These are phyloP conservation scores for Malus sieversii DNA, from an alignment of 306 rosid genomes.

Conservation along the genomic window DNA sequence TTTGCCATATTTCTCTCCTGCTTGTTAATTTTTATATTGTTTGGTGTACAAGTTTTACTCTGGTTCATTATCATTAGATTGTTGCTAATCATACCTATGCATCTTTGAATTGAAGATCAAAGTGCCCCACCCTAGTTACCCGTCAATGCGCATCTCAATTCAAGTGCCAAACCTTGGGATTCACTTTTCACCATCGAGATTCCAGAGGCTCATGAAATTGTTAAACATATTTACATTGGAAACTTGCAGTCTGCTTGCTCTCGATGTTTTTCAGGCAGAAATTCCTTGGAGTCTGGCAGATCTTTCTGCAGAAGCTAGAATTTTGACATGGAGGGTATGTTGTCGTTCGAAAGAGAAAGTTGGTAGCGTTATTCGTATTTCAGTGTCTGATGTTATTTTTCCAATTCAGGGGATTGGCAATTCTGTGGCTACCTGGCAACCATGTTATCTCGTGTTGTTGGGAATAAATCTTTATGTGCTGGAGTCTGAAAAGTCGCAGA, in stretches of 20 bases:
- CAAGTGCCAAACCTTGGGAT: slow-evolving; percentile 93
- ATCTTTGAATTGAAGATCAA: slow-evolving; percentile 48
- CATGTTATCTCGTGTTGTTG: slow-evolving; percentile 71
- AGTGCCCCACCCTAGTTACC: slow-evolving; percentile 89
- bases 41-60: background rate
- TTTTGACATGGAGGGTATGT: slow-evolving; percentile 83
- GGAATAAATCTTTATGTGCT: slow-evolving; percentile 64
- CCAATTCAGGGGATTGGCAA: slow-evolving; percentile 81
- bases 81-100: slow-evolving; percentile 11
- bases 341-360: background rate
- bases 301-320: slow-evolving; percentile 69
- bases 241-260: slow-evolving; percentile 44
- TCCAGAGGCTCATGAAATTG: slow-evolving; percentile 65
- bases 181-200: slow-evolving; percentile 85
- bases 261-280: slow-evolving; percentile 45
- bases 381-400: slow-evolving; percentile 3
- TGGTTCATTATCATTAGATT: slow-evolving; percentile 1
- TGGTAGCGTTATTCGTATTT: background rate
- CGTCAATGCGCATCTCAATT: slow-evolving; percentile 74
- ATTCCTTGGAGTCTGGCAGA: slow-evolving; percentile 62
- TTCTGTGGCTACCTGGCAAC: slow-evolving; percentile 90
- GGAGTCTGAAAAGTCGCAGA: slow-evolving; percentile 69
- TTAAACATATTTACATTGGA: slow-evolving; percentile 60
- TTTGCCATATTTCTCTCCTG: background rate
- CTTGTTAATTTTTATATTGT: background rate